Conservation (phyloP, 2,329 filamentous ascomycete species). For the Fusarium albidum region DNA sequence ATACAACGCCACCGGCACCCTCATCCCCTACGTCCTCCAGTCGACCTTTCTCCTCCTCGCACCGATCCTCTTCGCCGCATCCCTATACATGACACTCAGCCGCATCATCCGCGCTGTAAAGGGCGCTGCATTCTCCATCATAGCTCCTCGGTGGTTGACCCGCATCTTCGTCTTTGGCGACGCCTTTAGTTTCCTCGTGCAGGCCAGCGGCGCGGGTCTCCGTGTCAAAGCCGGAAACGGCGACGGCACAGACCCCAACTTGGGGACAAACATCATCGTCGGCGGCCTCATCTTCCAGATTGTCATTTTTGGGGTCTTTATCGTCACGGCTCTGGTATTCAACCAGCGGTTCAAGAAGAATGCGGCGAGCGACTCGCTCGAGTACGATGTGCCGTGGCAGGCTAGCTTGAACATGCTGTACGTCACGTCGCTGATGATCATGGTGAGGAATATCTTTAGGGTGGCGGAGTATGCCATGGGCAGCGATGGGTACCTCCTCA, state of each 20-base stretch:
- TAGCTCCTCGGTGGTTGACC: constrained; percentile 40
- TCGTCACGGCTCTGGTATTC: constrained; percentile 54
- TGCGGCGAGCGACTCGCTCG: not conserved
- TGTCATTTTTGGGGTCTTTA: constrained; percentile 61
- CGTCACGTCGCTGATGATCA: constrained; percentile 47
- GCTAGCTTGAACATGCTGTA: constrained; percentile 48
- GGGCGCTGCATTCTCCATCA: constrained; percentile 32
- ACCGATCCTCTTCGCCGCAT: constrained; percentile 54
- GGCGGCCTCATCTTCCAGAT: constrained; percentile 65
- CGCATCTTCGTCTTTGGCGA: constrained; percentile 45
- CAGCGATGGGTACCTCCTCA: constrained; percentile 7
- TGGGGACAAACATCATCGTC: constrained; percentile 58
- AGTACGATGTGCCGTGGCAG: constrained; percentile 42
- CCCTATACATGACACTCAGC: constrained; percentile 55
- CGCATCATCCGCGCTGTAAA: constrained; percentile 46
- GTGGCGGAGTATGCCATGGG: constrained; percentile 17
- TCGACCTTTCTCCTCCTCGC: constrained; percentile 52
- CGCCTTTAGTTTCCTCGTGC: constrained; percentile 41
- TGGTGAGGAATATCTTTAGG: constrained; percentile 40
- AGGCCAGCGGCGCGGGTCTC: constrained; percentile 42
- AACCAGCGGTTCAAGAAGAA: constrained; percentile 40
- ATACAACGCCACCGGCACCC: constrained; percentile 44
- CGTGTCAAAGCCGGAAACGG: constrained; percentile 36
- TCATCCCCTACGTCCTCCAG: constrained; percentile 51
- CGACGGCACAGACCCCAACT: constrained; percentile 33